Evolutionary conservation across 768 basidiomycete species (phyloP), one percentile per base, ranked within the genome.

Genomic region (Leccinum boreale): DNA sequence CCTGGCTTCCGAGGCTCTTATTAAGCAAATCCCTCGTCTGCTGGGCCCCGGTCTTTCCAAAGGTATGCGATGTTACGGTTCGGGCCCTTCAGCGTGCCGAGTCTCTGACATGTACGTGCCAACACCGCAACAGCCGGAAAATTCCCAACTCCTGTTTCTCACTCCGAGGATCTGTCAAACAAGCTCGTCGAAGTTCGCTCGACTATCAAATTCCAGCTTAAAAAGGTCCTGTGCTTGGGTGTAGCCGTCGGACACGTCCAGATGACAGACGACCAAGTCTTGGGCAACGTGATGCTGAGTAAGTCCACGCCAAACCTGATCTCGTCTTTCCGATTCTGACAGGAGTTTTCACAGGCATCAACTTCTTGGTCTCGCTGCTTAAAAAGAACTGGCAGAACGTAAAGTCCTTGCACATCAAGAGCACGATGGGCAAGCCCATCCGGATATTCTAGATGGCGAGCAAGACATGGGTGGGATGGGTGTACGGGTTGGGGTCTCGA

Each of bases 331-430:
- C 19, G 52, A 52, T 45, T 12, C 5, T 58, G 14, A 62, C 59
- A 61, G 65, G 54, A 26, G n/a, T 26, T 31, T 44, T 31, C 46
- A 39, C 36, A 93, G 92, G 92, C 77, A 96, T 98, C 84, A 99
- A 99, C 87, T 99, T 99, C 86, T 85, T 99, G 69, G 94, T 99
- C 71, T 98, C 97, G 19, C 79, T 99, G 60, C 86, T 99, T 74
- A 98, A 98, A 86, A 99, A 99, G 85, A 92, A 96, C 81, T 93
- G 94, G 94, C 97, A 98, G 77, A 99, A 98, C 79, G 89, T 98
- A 81, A 94, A 94, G 81, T 96, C 94, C 53, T 82, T 98, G 63
- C 94, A 98, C 83, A 87, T 99, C 82, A 99, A 99, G 84, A 86
- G 87, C 70, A 94, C 96, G 71, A 99, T 98, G 97, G 96, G 96